Percentiles rank a stretch among this genome's conserved stretches.
phyloP scores from a whole-genome alignment of 352 stramenopile species.

The Globisporangium iwayamae region DNA sequence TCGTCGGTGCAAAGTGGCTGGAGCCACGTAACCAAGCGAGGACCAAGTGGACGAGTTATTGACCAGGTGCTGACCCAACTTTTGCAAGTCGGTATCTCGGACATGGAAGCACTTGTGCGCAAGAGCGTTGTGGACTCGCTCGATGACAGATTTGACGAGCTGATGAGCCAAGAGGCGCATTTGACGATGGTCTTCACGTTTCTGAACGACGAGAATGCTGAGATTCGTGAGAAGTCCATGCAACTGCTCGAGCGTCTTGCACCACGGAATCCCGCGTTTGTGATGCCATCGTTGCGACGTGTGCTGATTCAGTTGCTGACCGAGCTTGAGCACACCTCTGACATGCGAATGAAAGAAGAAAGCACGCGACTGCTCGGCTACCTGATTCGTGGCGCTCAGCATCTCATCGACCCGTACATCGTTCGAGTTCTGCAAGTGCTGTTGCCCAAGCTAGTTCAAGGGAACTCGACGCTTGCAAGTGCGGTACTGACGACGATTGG shows the following conservation, averaged over 20 bases:
- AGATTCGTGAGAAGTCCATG: constrained; percentile 90
- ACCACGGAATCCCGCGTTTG: constrained; percentile 92
- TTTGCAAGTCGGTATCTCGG: constrained; percentile 90
- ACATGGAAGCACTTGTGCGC: constrained; percentile 89
- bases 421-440: constrained; percentile 70
- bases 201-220: constrained; percentile 90
- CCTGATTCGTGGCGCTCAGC: constrained; percentile 81
- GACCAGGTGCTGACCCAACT: constrained; percentile 93
- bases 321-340: constrained; percentile 92
- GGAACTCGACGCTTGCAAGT: constrained; percentile 78
- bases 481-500: constrained; percentile 81
- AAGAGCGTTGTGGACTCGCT: constrained; percentile 93
- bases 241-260: constrained; percentile 93
- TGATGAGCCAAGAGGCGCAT: constrained; percentile 92
- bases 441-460: constrained; percentile 84
- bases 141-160: constrained; percentile 90
- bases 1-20: constrained; percentile 27
- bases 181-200: constrained; percentile 93
- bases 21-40: constrained; percentile 69
- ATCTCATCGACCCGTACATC: constrained; percentile 85
- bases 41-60: constrained; percentile 86
- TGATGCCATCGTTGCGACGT: constrained; percentile 92
- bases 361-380: constrained; percentile 82
- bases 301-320: constrained; percentile 95
- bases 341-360: constrained; percentile 84